These are phyloP conservation scores for Globisporangium nagaii DNA, from an alignment of 352 stramenopile species.

Conservation along the genomic window DNA sequence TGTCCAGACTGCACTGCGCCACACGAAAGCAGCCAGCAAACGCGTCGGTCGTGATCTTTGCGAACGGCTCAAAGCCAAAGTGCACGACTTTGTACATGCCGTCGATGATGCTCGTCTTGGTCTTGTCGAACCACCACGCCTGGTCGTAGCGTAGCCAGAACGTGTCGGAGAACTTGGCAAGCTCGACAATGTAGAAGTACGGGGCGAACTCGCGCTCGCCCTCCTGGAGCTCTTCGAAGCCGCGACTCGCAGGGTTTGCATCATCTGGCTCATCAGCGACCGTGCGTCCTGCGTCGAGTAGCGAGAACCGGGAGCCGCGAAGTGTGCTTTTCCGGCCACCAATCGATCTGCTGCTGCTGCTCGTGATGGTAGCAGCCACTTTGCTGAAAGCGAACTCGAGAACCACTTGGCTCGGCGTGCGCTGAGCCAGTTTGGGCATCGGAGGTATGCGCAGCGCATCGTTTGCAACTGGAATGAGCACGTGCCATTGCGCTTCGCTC, in stretches of 20 bases:
- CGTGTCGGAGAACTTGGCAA: conserved; percentile 54
- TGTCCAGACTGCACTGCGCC: conserved; percentile 49
- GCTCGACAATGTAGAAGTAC: conserved; percentile 62
- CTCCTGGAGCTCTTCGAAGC: conserved; percentile 29
- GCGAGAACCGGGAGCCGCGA: background rate
- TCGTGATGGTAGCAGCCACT: background rate
- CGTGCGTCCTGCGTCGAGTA: background rate
- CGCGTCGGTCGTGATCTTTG: conserved; percentile 32
- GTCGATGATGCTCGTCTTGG: conserved; percentile 48
- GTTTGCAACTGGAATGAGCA: conserved; percentile 22
- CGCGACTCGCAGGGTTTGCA: background rate
- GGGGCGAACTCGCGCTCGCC: conserved; percentile 29
- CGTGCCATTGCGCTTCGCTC: conserved; percentile 13
- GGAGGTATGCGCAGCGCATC: conserved; percentile 7
- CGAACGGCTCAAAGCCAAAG: conserved; percentile 31
- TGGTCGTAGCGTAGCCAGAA: conserved; percentile 75
- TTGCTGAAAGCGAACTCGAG: conserved; percentile 13
- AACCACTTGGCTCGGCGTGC: conserved; percentile 16
- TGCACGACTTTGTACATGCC: conserved; percentile 63
- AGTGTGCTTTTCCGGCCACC: background rate
- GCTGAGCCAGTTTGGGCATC: conserved; percentile 15
- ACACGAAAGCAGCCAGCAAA: conserved; percentile 61
- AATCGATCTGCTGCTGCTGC: background rate
- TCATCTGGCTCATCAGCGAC: background rate
- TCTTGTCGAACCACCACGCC: conserved; percentile 83